phyloP scores from a whole-genome alignment of 805 yeast species.

The Metschnikowia amazonensis region DNA sequence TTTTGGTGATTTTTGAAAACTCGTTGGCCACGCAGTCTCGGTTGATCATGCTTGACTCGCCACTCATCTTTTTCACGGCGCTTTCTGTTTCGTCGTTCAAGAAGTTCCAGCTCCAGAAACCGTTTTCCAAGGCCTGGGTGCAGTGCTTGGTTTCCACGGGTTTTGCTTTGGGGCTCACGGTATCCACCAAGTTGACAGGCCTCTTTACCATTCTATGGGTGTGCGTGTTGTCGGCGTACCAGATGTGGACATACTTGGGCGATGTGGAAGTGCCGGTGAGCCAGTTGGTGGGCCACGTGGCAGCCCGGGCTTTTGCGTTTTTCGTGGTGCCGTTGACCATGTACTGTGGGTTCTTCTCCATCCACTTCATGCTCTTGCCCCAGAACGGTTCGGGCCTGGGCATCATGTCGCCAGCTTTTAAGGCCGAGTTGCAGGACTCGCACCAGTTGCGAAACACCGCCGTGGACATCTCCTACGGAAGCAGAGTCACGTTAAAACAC shows the following conservation, averaged over 20 bases:
- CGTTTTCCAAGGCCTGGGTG: slow-evolving; percentile 52
- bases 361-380: slow-evolving; percentile 50
- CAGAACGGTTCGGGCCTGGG: slow-evolving; percentile 57
- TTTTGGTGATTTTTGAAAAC: slow-evolving; percentile 58
- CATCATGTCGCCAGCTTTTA: slow-evolving; percentile 64
- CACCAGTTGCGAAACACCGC: slow-evolving; percentile 40
- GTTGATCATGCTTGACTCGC: slow-evolving; percentile 38
- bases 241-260: slow-evolving; percentile 67
- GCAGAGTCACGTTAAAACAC: slow-evolving; percentile 71
- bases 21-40: slow-evolving; percentile 62
- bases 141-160: slow-evolving; percentile 47
- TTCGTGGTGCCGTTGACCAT: slow-evolving; percentile 53
- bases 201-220: slow-evolving; percentile 65
- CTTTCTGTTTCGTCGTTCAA: slow-evolving; percentile 51
- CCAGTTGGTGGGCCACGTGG: slow-evolving; percentile 38
- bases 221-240: slow-evolving; percentile 41
- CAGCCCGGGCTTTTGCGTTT: slow-evolving; percentile 39
- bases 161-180: slow-evolving; percentile 48
- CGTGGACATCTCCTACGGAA: slow-evolving; percentile 69
- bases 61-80: slow-evolving; percentile 43
- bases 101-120: slow-evolving; percentile 42
- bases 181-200: slow-evolving; percentile 72
- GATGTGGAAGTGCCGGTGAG: slow-evolving; percentile 51
- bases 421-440: slow-evolving; percentile 49
- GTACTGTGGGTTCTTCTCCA: slow-evolving; percentile 53